Conservation (phyloP, 495 filamentous ascomycete species). For the Neohortaea acidophila region DNA sequence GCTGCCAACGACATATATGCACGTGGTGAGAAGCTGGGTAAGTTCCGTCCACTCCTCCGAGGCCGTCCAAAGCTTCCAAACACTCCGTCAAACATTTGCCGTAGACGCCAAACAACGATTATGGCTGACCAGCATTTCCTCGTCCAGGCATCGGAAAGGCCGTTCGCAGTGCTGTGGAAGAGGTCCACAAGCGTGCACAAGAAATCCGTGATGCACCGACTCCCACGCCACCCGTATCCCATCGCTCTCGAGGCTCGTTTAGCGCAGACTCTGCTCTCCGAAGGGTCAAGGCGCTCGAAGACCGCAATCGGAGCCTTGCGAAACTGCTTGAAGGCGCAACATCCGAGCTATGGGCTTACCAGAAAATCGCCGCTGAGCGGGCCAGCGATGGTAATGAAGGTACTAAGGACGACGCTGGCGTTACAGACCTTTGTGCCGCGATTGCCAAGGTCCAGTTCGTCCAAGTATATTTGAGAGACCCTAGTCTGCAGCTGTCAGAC, state of each 20-base stretch:
- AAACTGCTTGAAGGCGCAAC: conserved; percentile 57
- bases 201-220: conserved; percentile 32
- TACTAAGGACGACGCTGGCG: background rate
- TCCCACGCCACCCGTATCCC: conserved; percentile 2
- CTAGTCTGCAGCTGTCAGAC: conserved; percentile 39
- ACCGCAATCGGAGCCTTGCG: conserved; percentile 58
- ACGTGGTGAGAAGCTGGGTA: conserved; percentile 69
- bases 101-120: no score
- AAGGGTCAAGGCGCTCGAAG: conserved; percentile 39
- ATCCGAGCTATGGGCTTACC: conserved; percentile 43
- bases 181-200: conserved; percentile 61
- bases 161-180: conserved; percentile 73
- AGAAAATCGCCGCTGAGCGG: conserved; percentile 23
- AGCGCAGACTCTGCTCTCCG: background rate
- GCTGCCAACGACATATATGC: conserved; percentile 73
- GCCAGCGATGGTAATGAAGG: background rate
- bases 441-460: conserved; percentile 64
- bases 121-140: no score
- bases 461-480: conserved; percentile 59
- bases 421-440: conserved; percentile 42
- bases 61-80: no score
- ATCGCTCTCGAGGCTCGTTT: background rate
- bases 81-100: no score
- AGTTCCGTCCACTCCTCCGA: no score
- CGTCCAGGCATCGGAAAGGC: conserved; percentile 83